phyloP scores from a whole-genome alignment of 169 alveolate genomes.

The Cryptosporidium viatorum region DNA sequence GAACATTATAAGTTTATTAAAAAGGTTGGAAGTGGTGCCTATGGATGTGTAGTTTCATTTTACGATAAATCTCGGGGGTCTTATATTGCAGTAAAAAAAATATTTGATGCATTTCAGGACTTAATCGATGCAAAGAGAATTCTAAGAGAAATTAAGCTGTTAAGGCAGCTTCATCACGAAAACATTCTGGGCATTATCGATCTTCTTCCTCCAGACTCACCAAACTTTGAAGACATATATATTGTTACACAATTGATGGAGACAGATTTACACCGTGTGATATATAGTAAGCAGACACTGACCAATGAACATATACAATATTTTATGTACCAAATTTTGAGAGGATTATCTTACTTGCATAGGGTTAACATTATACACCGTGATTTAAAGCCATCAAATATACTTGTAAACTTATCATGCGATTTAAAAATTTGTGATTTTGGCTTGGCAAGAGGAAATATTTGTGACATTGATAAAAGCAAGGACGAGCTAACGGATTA shows the following conservation, averaged over 20 bases:
- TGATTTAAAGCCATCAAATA: slow-evolving; percentile 86
- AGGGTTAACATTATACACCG: slow-evolving; percentile 88
- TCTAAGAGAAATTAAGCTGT: slow-evolving; percentile 89
- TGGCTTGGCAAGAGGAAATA: slow-evolving; percentile 89
- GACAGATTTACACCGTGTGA: slow-evolving; percentile 91
- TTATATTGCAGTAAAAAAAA: slow-evolving; percentile 88
- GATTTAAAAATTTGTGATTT: slow-evolving; percentile 90
- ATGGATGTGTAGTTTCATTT: slow-evolving; percentile 83
- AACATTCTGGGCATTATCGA: slow-evolving; percentile 84
- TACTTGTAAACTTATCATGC: slow-evolving; percentile 85
- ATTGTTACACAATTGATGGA: slow-evolving; percentile 93
- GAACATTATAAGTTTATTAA: slow-evolving; percentile 67
- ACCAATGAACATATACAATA: slow-evolving; percentile 92
- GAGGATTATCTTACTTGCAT: slow-evolving; percentile 88
- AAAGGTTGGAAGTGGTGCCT: slow-evolving; percentile 83
- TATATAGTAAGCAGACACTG: slow-evolving; percentile 89
- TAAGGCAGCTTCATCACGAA: slow-evolving; percentile 84
- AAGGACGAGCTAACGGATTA: slow-evolving; percentile 82
- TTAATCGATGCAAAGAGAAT: slow-evolving; percentile 90
- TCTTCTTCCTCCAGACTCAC: slow-evolving; percentile 85
- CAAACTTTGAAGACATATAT: slow-evolving; percentile 87
- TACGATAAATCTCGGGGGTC: slow-evolving; percentile 75
- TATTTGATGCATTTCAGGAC: slow-evolving; percentile 90
- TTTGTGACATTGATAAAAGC: slow-evolving; percentile 74
- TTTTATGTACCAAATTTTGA: slow-evolving; percentile 85